Percentiles rank a stretch among this genome's conserved stretches.
phyloP scores from a whole-genome alignment of 2,329 filamentous ascomycete species.

The Paecilomyces dactylethromorphus region DNA sequence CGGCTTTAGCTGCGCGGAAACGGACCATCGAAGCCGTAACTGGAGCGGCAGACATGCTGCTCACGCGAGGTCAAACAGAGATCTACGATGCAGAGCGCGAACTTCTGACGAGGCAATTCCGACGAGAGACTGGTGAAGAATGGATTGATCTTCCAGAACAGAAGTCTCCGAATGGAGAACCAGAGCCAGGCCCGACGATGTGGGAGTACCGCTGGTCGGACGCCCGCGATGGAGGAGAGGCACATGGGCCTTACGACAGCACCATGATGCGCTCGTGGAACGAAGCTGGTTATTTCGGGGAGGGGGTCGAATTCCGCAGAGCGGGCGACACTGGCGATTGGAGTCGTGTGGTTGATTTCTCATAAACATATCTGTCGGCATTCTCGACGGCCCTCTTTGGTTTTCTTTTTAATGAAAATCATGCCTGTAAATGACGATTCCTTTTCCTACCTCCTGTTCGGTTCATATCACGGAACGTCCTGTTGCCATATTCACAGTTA shows the following conservation, averaged over 20 bases:
- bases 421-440: neutral
- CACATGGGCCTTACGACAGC: conserved; percentile 82
- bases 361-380: conserved; percentile 27
- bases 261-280: conserved; percentile 86
- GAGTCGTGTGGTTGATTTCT: conserved; percentile 47
- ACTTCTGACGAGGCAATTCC: conserved; percentile 72
- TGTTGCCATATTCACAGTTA: neutral
- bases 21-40: conserved; percentile 76
- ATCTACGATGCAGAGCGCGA: conserved; percentile 89
- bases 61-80: conserved; percentile 77
- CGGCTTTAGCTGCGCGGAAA: conserved; percentile 63
- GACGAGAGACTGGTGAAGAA: conserved; percentile 75
- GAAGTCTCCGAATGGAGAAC: conserved; percentile 18
- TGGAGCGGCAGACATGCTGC: conserved; percentile 78
- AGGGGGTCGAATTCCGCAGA: conserved; percentile 70
- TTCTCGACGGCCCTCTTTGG: neutral
- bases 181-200: conserved; percentile 38
- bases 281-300: conserved; percentile 84
- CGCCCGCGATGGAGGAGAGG: conserved; percentile 68
- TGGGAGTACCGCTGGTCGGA: conserved; percentile 96
- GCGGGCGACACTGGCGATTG: conserved; percentile 51
- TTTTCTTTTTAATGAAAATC: neutral
- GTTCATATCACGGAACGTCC: neutral
- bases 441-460: neutral
- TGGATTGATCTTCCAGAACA: conserved; percentile 57